Conservation (phyloP, 371 early-diverging fungal genomes). For the Mucor saturninus region DNA sequence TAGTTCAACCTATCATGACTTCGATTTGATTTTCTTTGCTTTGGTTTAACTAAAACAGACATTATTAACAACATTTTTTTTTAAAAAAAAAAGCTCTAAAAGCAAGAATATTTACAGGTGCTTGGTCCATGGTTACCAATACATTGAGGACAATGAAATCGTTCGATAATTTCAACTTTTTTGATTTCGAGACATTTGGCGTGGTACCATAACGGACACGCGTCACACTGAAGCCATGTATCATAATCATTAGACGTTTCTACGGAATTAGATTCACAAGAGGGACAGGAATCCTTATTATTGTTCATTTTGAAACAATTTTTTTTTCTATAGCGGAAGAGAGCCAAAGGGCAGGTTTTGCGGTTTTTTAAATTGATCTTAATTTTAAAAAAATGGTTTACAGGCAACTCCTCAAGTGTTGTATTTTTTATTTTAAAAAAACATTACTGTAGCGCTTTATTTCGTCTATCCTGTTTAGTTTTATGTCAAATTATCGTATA, state of each 20-base stretch:
- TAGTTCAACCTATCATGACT: conserved; percentile 66
- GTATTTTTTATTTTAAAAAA: too few species aligned
- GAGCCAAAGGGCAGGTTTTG: too few species aligned
- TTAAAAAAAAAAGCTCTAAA: background rate
- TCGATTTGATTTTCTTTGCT: conserved; percentile 64
- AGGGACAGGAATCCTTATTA: background rate
- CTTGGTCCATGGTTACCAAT: conserved; percentile 60
- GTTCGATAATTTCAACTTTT: conserved; percentile 65
- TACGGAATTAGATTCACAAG: background rate
- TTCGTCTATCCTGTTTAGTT: too few species aligned
- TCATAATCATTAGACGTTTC: conserved; percentile 7
- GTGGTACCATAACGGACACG: conserved; percentile 74
- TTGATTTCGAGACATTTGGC: conserved; percentile 52
- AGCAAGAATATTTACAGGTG: conserved; percentile 49
- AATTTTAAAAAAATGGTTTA: too few species aligned
- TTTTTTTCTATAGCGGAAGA: background rate
- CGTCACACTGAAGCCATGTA: conserved; percentile 73
- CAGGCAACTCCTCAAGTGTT: too few species aligned
- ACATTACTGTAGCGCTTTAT: too few species aligned
- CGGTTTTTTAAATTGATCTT: too few species aligned
- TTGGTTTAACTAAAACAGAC: conserved; percentile 5
- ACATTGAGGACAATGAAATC: conserved; percentile 72
- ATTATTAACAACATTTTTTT: conserved; percentile 16
- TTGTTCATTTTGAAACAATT: background rate
- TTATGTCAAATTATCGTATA: too few species aligned